A percentile compares a stretch with the other conserved stretches of the same genome.
These are phyloP conservation scores for Herpetomonas tarakana DNA, from an alignment of 208 protist species.

Conservation along the genomic window DNA sequence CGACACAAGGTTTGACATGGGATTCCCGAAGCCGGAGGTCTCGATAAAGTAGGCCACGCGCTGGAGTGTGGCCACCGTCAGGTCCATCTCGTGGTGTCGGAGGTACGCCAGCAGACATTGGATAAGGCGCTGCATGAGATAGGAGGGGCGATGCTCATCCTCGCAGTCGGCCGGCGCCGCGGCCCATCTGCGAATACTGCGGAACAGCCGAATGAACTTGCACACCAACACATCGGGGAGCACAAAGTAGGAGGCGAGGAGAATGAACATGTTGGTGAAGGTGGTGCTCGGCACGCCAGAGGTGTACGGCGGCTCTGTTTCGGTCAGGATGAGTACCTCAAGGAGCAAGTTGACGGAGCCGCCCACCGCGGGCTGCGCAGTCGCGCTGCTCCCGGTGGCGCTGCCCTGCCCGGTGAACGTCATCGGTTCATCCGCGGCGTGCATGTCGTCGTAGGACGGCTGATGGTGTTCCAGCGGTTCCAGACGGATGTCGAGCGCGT, in stretches of 20 bases:
- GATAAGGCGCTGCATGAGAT: slow-evolving; percentile 47
- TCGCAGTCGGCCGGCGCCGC: slow-evolving; percentile 6
- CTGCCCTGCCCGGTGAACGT: background rate
- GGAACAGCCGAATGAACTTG: slow-evolving; percentile 62
- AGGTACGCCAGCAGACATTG: slow-evolving; percentile 61
- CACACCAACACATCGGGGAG: slow-evolving; percentile 49
- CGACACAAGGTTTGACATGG: slow-evolving; percentile 1
- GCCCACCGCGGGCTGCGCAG: slow-evolving; percentile 26
- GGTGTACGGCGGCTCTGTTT: slow-evolving; percentile 51
- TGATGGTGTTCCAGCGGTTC: slow-evolving; percentile 29
- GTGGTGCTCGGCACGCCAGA: slow-evolving; percentile 43
- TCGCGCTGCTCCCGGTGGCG: background rate
- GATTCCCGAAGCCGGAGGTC: slow-evolving; percentile 22
- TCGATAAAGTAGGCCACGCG: slow-evolving; percentile 37
- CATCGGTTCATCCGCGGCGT: background rate
- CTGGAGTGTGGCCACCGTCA: slow-evolving; percentile 39
- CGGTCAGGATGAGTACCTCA: slow-evolving; percentile 51
- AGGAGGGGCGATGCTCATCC: slow-evolving; percentile 21
- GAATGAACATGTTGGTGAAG: slow-evolving; percentile 66
- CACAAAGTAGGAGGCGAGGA: slow-evolving; percentile 59
- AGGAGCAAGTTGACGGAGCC: slow-evolving; percentile 58
- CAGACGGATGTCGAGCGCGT: slow-evolving; percentile 27
- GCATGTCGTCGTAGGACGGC: slow-evolving; percentile 1
- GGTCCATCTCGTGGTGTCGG: slow-evolving; percentile 50
- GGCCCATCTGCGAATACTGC: slow-evolving; percentile 31